phyloP scores from a whole-genome alignment of 345 rosid genomes.

The Corymbia maculata region DNA sequence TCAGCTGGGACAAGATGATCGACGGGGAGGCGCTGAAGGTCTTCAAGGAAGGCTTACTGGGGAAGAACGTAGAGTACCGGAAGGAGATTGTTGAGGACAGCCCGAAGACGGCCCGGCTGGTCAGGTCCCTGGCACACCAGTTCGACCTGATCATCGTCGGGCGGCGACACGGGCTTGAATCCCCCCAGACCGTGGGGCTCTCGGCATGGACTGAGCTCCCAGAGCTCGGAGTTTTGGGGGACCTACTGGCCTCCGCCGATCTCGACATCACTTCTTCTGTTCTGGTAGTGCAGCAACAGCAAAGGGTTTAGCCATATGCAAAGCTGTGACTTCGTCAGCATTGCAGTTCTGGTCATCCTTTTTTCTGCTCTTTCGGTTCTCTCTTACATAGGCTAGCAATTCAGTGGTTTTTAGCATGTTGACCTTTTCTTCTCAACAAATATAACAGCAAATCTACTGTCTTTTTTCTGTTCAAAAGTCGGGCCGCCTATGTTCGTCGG shows the following conservation, averaged over 20 bases:
- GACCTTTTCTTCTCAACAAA: not conserved
- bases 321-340: not conserved
- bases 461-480: not conserved
- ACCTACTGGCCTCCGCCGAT: slow-evolving; percentile 53
- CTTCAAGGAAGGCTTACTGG: not conserved
- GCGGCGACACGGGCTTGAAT: slow-evolving; percentile 18
- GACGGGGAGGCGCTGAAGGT: slow-evolving; percentile 23
- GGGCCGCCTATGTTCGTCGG: not conserved
- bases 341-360: not conserved
- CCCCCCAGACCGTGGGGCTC: slow-evolving; percentile 28
- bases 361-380: not conserved
- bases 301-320: not conserved
- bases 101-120: slow-evolving; percentile 11
- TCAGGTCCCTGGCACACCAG: slow-evolving; percentile 17
- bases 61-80: not conserved
- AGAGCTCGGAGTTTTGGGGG: slow-evolving; percentile 61
- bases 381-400: not conserved
- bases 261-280: slow-evolving; percentile 23
- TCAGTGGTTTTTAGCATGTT: not conserved
- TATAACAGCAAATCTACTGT: not conserved
- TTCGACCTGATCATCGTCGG: slow-evolving; percentile 46
- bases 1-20: slow-evolving; percentile 23
- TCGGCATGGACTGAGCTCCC: slow-evolving; percentile 56
- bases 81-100: slow-evolving; percentile 27
- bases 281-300: slow-evolving; percentile 53